Percentiles rank a stretch among this genome's conserved stretches.
Conservation (phyloP, 139 green algal species). For the Coelastrella sp. region DNA sequence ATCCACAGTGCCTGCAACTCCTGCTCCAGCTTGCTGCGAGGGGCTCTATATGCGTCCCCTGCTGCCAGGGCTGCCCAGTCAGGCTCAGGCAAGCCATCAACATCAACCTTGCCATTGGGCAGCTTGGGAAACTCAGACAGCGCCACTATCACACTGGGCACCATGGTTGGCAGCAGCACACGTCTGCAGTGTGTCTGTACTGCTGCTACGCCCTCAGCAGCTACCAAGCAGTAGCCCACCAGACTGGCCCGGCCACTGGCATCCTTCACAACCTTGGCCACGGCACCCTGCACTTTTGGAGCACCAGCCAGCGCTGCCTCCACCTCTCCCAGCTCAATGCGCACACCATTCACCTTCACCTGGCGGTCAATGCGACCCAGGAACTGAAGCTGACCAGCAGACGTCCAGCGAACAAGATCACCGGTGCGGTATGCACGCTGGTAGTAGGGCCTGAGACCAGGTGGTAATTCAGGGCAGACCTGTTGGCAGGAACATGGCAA, state of each 20-base stretch:
- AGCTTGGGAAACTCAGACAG: neutral
- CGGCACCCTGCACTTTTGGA: neutral
- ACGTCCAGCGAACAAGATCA: constrained; percentile 60
- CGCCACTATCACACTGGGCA: neutral
- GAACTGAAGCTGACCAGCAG: constrained; percentile 54
- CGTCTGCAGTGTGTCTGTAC: neutral
- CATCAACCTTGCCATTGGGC: neutral
- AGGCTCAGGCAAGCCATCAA: neutral
- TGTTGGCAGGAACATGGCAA: neutral
- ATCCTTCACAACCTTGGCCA: neutral
- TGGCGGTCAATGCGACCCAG: constrained; percentile 63
- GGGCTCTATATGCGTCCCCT: neutral
- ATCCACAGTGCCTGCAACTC: neutral
- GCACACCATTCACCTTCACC: constrained; percentile 72
- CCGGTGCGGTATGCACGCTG: constrained; percentile 36
- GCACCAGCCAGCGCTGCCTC: constrained; percentile 48
- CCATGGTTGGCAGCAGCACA: neutral
- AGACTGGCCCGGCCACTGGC: neutral
- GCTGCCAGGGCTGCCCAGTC: neutral
- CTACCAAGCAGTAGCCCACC: neutral
- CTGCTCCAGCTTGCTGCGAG: neutral
- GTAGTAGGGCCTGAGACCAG: neutral
- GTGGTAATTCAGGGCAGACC: neutral
- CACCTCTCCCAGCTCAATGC: constrained; percentile 77
- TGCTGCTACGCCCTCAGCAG: neutral